A percentile compares a stretch with the other conserved stretches of the same genome.
Evolutionary conservation across 225 moss, liverwort and hornwort genomes (phyloP).

Genomic region (Lunularia cruciata): DNA sequence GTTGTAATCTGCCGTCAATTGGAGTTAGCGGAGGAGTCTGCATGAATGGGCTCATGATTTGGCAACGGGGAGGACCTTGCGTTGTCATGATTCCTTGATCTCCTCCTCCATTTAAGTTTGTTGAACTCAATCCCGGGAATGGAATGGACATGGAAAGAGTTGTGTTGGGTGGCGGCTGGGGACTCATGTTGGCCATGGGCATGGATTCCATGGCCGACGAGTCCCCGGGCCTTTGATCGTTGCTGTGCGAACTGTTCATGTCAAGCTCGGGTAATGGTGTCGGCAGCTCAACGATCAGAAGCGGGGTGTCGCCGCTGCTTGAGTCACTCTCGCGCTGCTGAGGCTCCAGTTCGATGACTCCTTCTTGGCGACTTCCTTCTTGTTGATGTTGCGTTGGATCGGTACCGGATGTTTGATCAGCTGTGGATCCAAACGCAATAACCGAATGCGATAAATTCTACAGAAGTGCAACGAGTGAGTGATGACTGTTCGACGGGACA

Average conservation of each 20-base stretch:
- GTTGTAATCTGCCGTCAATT: conserved; percentile 17
- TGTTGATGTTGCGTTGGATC: background rate
- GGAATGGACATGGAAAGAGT: conserved; percentile 35
- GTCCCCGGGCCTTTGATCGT: conserved; percentile 30
- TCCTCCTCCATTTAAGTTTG: conserved; percentile 7
- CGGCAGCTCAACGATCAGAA: conserved; percentile 19
- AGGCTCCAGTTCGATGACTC: conserved; percentile 30
- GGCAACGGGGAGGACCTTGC: conserved; percentile 24
- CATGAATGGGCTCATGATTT: conserved; percentile 35
- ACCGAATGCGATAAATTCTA: background rate
- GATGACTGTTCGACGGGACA: conserved; percentile 2
- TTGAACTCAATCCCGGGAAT: conserved; percentile 9
- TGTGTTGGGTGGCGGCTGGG: conserved; percentile 38
- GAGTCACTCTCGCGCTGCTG: conserved; percentile 24
- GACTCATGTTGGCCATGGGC: conserved; percentile 1
- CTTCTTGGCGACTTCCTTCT: background rate
- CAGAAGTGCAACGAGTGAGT: background rate
- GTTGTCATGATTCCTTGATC: conserved; percentile 16
- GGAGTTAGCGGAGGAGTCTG: conserved; percentile 30
- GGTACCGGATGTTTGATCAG: conserved; percentile 1
- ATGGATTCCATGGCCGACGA: conserved; percentile 19
- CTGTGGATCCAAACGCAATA: conserved; percentile 9
- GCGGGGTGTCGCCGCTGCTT: conserved; percentile 1
- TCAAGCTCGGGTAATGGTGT: conserved; percentile 6
- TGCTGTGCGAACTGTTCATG: conserved; percentile 37